phyloP scores from a whole-genome alignment of 345 rosid species.

The Pugionium cornutum region DNA sequence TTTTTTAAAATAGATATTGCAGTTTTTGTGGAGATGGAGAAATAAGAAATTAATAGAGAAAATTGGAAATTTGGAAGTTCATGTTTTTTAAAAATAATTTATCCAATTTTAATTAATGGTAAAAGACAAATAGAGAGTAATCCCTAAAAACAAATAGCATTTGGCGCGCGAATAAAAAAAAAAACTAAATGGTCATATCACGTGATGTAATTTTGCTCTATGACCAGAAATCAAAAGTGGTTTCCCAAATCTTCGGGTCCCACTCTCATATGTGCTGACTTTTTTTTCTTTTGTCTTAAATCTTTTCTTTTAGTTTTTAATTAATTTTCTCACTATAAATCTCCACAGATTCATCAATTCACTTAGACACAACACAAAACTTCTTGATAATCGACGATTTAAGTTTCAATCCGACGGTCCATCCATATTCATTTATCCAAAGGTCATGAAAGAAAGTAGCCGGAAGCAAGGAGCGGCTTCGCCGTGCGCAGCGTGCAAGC shows the following conservation, averaged over 20 bases:
- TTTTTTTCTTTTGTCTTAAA: constrained; percentile 17
- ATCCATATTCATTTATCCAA: background rate
- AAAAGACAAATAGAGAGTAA: background rate
- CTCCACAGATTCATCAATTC: constrained; percentile 14
- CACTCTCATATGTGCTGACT: constrained; percentile 47
- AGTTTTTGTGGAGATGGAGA: too few relatives aligned
- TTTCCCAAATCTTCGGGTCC: constrained; percentile 39
- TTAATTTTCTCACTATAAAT: constrained; percentile 31
- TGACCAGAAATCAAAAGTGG: constrained; percentile 37
- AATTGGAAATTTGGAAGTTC: too few relatives aligned
- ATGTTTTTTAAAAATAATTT: too few relatives aligned
- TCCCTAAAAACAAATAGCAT: constrained; percentile 15
- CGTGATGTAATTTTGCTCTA: constrained; percentile 32
- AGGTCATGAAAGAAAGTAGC: constrained; percentile 62
- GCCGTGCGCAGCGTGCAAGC: constrained; percentile 96
- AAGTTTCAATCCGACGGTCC: background rate
- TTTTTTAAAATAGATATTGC: too few relatives aligned
- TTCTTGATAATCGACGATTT: background rate
- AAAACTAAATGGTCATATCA: constrained; percentile 34
- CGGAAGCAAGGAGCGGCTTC: constrained; percentile 72
- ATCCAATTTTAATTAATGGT: background rate
- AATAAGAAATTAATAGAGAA: too few relatives aligned
- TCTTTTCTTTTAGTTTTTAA: background rate
- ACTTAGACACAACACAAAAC: constrained; percentile 10
- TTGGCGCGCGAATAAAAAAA: constrained; percentile 28